phyloP scores from a whole-genome alignment of 2,329 filamentous ascomycete genomes.

The Alternaria viburni region DNA sequence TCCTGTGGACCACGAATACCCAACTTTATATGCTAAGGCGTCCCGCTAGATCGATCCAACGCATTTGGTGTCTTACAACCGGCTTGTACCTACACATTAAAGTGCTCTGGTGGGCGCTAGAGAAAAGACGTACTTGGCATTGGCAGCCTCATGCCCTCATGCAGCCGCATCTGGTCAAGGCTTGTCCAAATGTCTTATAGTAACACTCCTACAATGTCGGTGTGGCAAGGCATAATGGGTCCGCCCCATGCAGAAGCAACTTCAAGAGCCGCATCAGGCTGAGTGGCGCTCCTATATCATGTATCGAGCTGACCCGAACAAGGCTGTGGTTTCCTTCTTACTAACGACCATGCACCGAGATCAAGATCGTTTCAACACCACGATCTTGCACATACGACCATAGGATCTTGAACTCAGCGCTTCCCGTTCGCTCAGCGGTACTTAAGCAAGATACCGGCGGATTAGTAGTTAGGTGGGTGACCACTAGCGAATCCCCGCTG shows the following conservation, averaged over 20 bases:
- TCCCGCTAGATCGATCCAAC: background rate
- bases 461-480: too few relatives aligned
- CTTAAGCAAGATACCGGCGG: too few relatives aligned
- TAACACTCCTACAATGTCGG: background rate
- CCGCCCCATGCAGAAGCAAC: background rate
- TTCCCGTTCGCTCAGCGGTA: too few relatives aligned
- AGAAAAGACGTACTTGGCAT: background rate
- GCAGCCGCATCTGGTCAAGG: background rate
- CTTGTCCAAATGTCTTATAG: background rate
- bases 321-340: background rate
- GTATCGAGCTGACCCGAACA: rapidly evolving
- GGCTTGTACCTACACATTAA: background rate
- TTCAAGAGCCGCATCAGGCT: background rate
- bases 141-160: background rate
- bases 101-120: background rate
- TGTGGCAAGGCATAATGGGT: background rate
- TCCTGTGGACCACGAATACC: background rate
- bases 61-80: background rate
- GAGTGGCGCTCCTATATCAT: background rate
- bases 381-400: too few relatives aligned
- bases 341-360: background rate
- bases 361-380: rapidly evolving
- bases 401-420: too few relatives aligned
- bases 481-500: too few relatives aligned
- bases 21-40: background rate